Evolutionary conservation across 495 filamentous ascomycete genomes (phyloP).

Genomic region (Viridothelium virens): DNA sequence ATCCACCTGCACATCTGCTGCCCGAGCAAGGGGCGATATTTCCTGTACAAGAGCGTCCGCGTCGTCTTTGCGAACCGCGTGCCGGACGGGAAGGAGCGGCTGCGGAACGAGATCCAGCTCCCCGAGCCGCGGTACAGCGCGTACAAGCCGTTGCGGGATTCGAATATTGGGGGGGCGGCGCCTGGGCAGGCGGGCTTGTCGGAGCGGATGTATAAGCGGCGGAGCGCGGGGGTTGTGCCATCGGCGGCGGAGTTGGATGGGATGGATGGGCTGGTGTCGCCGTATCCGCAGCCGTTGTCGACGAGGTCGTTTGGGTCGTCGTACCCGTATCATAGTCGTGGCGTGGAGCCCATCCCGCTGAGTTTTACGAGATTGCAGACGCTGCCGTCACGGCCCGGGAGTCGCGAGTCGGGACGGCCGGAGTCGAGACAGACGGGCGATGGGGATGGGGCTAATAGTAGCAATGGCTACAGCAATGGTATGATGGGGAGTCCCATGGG

Average conservation of each 20-base stretch:
- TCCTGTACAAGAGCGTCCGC: conserved; percentile 81
- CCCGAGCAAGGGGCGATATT: conserved; percentile 74
- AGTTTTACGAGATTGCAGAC: conserved; percentile 13
- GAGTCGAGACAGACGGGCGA: conserved; percentile 22
- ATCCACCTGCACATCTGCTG: conserved; percentile 92
- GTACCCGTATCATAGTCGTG: conserved; percentile 9
- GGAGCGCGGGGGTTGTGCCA: conserved; percentile 20
- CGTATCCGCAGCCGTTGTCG: conserved; percentile 20
- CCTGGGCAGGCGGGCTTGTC: conserved; percentile 13
- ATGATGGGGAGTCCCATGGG: conserved; percentile 18
- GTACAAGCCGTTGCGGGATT: conserved; percentile 63
- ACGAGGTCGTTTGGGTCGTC: conserved; percentile 18
- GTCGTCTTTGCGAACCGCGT: conserved; percentile 98
- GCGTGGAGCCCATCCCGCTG: conserved; percentile 17
- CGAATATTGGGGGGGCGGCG: conserved; percentile 17
- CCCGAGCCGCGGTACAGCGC: conserved; percentile 80
- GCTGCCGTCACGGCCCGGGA: conserved; percentile 25
- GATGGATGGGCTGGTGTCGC: conserved; percentile 2
- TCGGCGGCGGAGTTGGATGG: not conserved
- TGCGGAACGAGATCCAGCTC: conserved; percentile 82
- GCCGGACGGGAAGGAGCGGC: conserved; percentile 89
- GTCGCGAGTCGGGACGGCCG: conserved; percentile 18
- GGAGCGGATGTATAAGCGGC: conserved; percentile 25
- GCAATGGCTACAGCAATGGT: not conserved
- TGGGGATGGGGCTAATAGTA: conserved; percentile 20